Conservation (phyloP, 257 asterid species). For the Fraxinus quadrangulata region DNA sequence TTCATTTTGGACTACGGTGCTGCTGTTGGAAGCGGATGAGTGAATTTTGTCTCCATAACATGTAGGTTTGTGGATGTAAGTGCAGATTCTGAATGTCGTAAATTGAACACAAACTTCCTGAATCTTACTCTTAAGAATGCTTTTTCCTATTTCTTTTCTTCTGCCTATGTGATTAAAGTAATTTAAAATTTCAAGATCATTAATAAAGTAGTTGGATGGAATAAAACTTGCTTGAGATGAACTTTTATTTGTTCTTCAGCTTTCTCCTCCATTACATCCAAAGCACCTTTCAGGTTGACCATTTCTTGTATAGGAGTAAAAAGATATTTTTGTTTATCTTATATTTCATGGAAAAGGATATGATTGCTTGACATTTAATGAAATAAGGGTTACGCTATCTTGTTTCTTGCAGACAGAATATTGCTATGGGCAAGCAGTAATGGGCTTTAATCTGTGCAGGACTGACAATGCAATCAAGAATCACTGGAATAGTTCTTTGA, state of each 20-base stretch:
- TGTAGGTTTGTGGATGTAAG: background rate
- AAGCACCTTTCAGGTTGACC: constrained; percentile 8
- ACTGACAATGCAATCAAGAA: constrained; percentile 97
- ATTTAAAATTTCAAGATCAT: background rate
- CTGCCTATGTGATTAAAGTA: constrained; percentile 7
- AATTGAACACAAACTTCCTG: background rate
- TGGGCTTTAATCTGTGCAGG: constrained; percentile 50
- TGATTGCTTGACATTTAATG: too few relatives aligned
- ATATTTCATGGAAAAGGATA: too few relatives aligned
- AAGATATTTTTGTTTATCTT: background rate
- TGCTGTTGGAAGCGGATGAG: background rate
- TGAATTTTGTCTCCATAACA: background rate
- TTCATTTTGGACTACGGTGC: background rate
- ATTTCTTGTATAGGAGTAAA: background rate
- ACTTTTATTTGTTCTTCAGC: constrained; percentile 3
- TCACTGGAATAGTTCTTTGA: constrained; percentile 98
- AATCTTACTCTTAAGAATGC: background rate
- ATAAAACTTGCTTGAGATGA: constrained; percentile 7
- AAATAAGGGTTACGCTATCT: background rate
- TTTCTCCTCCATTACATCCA: background rate
- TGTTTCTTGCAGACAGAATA: background rate
- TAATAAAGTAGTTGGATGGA: constrained; percentile 9
- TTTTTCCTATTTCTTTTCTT: background rate
- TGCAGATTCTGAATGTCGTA: background rate
- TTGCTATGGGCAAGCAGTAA: constrained; percentile 19